phyloP scores from a whole-genome alignment of 768 basidiomycete species.

The Termitomyces sp. region DNA sequence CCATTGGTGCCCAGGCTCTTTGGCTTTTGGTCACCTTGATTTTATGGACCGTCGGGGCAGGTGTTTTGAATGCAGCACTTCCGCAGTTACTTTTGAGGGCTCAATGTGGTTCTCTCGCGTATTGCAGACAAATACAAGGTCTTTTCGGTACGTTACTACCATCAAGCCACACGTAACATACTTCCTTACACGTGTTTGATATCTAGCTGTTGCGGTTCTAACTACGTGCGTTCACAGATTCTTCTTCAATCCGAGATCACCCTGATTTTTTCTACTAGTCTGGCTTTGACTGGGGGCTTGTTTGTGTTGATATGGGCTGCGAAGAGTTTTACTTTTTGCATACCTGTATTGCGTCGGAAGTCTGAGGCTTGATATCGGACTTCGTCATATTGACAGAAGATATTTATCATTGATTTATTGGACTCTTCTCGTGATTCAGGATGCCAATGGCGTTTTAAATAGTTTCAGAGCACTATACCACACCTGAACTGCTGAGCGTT shows the following conservation, averaged over 20 bases:
- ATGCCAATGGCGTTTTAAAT: conserved; percentile 47
- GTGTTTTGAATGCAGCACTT: conserved; percentile 46
- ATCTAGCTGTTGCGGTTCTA: conserved; percentile 44
- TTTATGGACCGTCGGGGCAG: conserved; percentile 58
- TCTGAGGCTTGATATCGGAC: not conserved
- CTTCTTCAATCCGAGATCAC: not conserved
- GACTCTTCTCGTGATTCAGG: conserved; percentile 21
- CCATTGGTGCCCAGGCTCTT: conserved; percentile 55
- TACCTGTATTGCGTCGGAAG: not conserved
- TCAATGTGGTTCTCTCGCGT: conserved; percentile 42
- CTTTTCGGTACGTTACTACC: conserved; percentile 42
- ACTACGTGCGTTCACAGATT: conserved; percentile 35
- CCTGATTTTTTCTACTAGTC: conserved; percentile 26
- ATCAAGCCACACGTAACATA: not conserved
- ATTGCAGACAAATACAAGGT: conserved; percentile 55
- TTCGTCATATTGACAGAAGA: not conserved
- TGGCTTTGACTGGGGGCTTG: conserved; percentile 47
- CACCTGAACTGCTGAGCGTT: conserved; percentile 26
- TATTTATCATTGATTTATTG: not conserved
- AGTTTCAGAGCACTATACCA: conserved; percentile 34
- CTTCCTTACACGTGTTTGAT: not conserved
- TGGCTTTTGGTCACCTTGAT: conserved; percentile 61
- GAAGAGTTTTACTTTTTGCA: conserved; percentile 39
- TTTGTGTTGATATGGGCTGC: conserved; percentile 46
- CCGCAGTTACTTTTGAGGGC: conserved; percentile 39